These are phyloP conservation scores for Chiua sp. DNA, from an alignment of 1,284 basidiomycete species.

Conservation along the genomic window DNA sequence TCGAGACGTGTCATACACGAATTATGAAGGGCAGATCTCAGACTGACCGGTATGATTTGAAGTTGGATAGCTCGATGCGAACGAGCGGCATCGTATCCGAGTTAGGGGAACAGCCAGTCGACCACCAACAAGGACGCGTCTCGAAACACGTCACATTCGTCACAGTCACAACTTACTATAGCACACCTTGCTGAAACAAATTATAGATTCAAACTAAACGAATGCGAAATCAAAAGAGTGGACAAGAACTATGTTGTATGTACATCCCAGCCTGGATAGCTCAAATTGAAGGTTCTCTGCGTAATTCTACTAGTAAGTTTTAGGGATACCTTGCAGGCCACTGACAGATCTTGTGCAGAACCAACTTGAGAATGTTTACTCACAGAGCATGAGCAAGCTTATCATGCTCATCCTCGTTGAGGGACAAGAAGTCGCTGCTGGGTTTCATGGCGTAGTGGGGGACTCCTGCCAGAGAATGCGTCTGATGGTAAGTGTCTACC, in stretches of 20 bases:
- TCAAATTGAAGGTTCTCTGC: neutral
- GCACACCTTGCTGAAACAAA: no score
- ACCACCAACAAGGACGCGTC: conserved; percentile 29
- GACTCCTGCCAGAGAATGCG: conserved; percentile 31
- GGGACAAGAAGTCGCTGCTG: conserved; percentile 31
- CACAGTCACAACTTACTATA: conserved; percentile 24
- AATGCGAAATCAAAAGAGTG: conserved; percentile 6
- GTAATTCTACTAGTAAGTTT: neutral
- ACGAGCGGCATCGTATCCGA: conserved; percentile 65
- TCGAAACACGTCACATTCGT: conserved; percentile 32
- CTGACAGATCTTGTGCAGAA: neutral
- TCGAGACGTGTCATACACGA: conserved; percentile 13
- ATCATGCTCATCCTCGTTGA: conserved; percentile 27
- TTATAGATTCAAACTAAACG: neutral
- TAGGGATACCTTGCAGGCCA: neutral
- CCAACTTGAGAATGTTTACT: conserved; percentile 1
- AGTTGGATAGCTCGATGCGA: conserved; percentile 88
- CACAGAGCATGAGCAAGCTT: conserved; percentile 25
- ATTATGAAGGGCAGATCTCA: neutral
- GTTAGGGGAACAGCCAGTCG: conserved; percentile 25
- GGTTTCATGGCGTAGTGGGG: conserved; percentile 34
- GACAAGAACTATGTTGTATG: conserved; percentile 4
- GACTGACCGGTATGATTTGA: conserved; percentile 86
- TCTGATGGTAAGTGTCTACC: conserved; percentile 43
- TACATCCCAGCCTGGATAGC: neutral